phyloP scores from a whole-genome alignment of 1,284 basidiomycete genomes.

The Phaffia rhodozyma region DNA sequence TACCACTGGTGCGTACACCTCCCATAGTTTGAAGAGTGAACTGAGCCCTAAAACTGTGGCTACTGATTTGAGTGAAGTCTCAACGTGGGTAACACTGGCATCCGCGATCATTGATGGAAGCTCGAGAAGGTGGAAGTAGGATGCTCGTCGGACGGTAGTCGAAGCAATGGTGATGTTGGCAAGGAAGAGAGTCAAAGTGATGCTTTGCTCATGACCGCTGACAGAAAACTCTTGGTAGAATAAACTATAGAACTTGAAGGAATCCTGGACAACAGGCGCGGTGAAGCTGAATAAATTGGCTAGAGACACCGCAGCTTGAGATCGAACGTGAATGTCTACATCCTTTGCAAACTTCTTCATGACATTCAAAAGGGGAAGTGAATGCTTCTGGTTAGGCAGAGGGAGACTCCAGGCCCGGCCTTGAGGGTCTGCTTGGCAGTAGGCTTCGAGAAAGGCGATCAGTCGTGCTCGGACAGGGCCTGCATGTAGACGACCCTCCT shows the following conservation, averaged over 20 bases:
- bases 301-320: conserved; percentile 54
- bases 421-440: conserved; percentile 49
- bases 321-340: conserved; percentile 71
- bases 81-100: conserved; percentile 49
- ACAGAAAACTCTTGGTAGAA: conserved; percentile 16
- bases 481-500: conserved; percentile 39
- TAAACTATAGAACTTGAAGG: conserved; percentile 17
- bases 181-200: conserved; percentile 64
- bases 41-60: conserved; percentile 57
- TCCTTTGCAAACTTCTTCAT: conserved; percentile 51
- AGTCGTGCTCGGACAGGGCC: conserved; percentile 61
- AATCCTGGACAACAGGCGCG: conserved; percentile 16
- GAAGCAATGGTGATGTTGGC: conserved; percentile 75
- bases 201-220: conserved; percentile 47
- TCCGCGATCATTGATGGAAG: conserved; percentile 40
- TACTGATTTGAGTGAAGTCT: conserved; percentile 51
- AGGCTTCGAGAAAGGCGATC: conserved; percentile 52
- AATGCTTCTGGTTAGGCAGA: neutral
- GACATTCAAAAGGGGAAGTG: conserved; percentile 34
- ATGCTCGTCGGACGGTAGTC: conserved; percentile 64
- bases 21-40: conserved; percentile 55
- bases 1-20: conserved; percentile 47
- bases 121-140: conserved; percentile 80
- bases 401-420: conserved; percentile 19
- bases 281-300: conserved; percentile 45